Evolutionary conservation across 2,329 filamentous ascomycete genomes (phyloP).

Genomic region (Sphaceloma murrayae): DNA sequence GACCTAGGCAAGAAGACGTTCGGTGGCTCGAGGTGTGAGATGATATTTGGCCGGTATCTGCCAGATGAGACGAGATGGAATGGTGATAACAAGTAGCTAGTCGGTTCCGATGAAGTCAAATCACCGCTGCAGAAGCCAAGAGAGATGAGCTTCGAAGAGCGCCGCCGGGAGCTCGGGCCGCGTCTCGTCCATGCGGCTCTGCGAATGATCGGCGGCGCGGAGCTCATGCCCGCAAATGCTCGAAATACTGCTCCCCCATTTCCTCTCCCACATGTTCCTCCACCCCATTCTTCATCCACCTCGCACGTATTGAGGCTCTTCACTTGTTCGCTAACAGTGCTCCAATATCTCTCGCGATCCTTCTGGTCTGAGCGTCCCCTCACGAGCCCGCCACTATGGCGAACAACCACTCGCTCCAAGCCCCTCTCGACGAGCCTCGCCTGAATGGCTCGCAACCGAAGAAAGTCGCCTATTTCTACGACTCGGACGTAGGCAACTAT

Average conservation of each 20-base stretch:
- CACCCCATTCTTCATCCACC: background rate
- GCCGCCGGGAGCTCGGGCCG: slow-evolving; percentile 5
- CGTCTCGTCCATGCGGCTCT: slow-evolving; percentile 10
- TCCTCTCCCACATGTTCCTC: background rate
- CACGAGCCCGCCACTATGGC: slow-evolving; percentile 36
- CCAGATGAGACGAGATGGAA: too few relatives aligned
- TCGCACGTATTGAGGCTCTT: background rate
- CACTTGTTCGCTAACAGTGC: too few relatives aligned
- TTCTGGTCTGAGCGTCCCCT: background rate
- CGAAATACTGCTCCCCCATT: background rate
- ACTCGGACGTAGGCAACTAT: slow-evolving; percentile 96
- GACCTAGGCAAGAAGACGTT: background rate
- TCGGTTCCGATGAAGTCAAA: background rate
- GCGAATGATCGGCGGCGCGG: slow-evolving; percentile 4
- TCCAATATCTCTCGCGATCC: background rate
- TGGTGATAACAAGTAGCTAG: background rate
- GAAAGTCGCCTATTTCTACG: slow-evolving; percentile 96
- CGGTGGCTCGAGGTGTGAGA: too few relatives aligned
- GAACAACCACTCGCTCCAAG: slow-evolving; percentile 33
- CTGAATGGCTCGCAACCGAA: slow-evolving; percentile 52
- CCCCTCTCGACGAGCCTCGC: slow-evolving; percentile 45
- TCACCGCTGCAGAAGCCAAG: background rate
- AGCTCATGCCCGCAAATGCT: slow-evolving; percentile 1
- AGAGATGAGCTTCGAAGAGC: slow-evolving; percentile 1
- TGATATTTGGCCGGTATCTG: too few relatives aligned